Evolutionary conservation across 2,329 filamentous ascomycete species (phyloP).

Genomic region (Hypomyces perniciosus): DNA sequence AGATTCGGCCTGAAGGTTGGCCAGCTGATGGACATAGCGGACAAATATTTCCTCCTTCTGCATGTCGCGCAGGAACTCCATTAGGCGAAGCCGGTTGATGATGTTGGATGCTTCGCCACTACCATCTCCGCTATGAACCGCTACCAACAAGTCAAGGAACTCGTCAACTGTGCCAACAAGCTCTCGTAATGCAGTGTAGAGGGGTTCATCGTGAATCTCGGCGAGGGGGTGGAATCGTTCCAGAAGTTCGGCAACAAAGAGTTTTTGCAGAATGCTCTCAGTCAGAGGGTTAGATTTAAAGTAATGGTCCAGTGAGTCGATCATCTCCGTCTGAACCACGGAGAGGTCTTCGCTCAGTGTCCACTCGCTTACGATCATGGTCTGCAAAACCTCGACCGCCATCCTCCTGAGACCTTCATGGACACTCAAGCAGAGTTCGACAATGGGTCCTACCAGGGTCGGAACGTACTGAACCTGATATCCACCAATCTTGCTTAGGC

Average conservation of each 20-base stretch:
- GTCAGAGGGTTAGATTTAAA: constrained; percentile 87
- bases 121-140: constrained; percentile 73
- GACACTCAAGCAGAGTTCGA: constrained; percentile 90
- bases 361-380: constrained; percentile 99
- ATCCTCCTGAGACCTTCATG: constrained; percentile 86
- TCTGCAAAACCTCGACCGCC: constrained; percentile 88
- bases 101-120: constrained; percentile 72
- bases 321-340: constrained; percentile 91
- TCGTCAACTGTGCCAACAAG: constrained; percentile 83
- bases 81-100: constrained; percentile 81
- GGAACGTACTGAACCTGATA: constrained; percentile 99
- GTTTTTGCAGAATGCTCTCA: constrained; percentile 84
- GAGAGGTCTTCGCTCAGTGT: constrained; percentile 87
- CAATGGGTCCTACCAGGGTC: constrained; percentile 80
- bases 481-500: constrained; percentile 78
- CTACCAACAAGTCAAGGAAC: constrained; percentile 82
- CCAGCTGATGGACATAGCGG: constrained; percentile 89
- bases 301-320: constrained; percentile 82
- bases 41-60: constrained; percentile 96
- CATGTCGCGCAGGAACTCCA: constrained; percentile 96
- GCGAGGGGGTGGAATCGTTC: constrained; percentile 71
- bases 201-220: constrained; percentile 59
- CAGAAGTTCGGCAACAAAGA: constrained; percentile 82
- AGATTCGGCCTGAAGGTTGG: constrained; percentile 66
- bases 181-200: constrained; percentile 70